Percentiles rank a stretch among this genome's conserved stretches.
phyloP scores from a whole-genome alignment of 345 rosid species.

The Eucalyptus pauciflora region DNA sequence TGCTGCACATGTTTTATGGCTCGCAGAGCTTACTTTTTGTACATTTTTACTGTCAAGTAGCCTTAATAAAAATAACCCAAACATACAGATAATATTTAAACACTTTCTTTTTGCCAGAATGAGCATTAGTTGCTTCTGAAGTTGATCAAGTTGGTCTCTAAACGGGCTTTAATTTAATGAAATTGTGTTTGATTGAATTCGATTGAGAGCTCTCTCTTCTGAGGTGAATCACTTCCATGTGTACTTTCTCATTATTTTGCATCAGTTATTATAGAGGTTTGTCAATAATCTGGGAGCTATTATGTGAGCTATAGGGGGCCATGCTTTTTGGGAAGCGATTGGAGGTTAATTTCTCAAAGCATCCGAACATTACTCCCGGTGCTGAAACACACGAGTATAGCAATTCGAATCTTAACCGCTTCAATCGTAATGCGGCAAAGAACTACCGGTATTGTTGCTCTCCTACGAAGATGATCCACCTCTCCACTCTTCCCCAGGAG shows the following conservation, averaged over 20 bases:
- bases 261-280: not conserved
- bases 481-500: slow-evolving; percentile 86
- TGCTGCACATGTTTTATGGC: not conserved
- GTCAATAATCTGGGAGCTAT: not conserved
- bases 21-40: not conserved
- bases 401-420: slow-evolving; percentile 86
- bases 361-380: slow-evolving; percentile 81
- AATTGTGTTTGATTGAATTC: not conserved
- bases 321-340: slow-evolving; percentile 82
- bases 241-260: not conserved
- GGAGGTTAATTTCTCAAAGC: slow-evolving; percentile 95
- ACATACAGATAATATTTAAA: not conserved
- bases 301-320: slow-evolving; percentile 48
- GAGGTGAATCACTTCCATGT: not conserved
- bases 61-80: not conserved
- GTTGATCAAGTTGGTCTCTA: not conserved
- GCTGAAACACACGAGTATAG: slow-evolving; percentile 77
- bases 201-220: not conserved
- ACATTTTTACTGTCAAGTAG: not conserved
- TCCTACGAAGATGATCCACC: slow-evolving; percentile 92
- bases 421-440: slow-evolving; percentile 96
- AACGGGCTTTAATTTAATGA: not conserved
- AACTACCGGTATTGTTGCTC: slow-evolving; percentile 97
- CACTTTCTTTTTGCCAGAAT: not conserved
- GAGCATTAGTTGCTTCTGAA: not conserved